Evolutionary conservation across 106 monocot species (phyloP).

Genomic region (Agapanthus africanus): DNA sequence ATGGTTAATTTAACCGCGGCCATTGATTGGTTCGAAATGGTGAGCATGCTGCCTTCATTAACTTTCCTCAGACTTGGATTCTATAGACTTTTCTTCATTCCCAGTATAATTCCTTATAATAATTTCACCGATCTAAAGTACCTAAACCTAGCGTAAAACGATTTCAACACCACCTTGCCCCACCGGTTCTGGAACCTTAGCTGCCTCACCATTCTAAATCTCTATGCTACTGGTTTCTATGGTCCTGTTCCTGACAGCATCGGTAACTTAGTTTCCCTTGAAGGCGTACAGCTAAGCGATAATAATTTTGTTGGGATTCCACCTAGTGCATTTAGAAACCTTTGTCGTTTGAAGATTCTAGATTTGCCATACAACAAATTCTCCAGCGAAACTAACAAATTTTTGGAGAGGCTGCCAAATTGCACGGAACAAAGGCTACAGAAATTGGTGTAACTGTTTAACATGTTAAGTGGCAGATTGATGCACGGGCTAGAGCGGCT

Average conservation of each 20-base stretch:
- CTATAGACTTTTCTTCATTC: constrained; percentile 4
- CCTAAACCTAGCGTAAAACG: constrained; percentile 15
- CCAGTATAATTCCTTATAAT: constrained; percentile 8
- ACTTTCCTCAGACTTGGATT: not conserved
- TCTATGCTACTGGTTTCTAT: not conserved
- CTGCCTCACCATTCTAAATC: not conserved
- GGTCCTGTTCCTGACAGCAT: not conserved
- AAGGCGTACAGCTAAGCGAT: too few species aligned
- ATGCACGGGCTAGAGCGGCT: too few species aligned
- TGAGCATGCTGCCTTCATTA: constrained; percentile 10
- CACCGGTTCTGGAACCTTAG: not conserved
- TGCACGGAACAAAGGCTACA: too few species aligned
- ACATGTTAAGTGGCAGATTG: too few species aligned
- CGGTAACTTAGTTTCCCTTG: not conserved
- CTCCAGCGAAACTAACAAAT: too few species aligned
- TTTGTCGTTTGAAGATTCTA: not conserved
- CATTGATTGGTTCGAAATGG: constrained; percentile 5
- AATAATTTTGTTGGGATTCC: too few species aligned
- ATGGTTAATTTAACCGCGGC: not conserved
- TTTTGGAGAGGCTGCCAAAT: too few species aligned
- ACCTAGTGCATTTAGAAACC: too few species aligned
- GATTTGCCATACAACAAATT: not conserved
- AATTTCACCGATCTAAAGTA: constrained; percentile 19
- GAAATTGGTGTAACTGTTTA: too few species aligned
- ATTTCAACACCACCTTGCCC: not conserved